phyloP scores from a whole-genome alignment of 495 filamentous ascomycete species.

The Penicillium parvum region DNA sequence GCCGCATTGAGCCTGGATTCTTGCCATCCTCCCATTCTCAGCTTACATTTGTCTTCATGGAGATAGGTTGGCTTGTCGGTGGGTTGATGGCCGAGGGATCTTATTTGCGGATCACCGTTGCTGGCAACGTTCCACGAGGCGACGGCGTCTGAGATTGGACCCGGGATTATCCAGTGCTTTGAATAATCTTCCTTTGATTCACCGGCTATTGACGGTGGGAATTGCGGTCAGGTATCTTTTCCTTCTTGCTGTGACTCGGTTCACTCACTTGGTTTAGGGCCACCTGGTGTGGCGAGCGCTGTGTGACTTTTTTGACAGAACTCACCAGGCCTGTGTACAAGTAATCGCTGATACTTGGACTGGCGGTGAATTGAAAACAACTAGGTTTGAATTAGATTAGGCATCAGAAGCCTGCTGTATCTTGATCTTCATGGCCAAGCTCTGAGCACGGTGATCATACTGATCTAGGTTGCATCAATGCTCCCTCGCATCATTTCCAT shows the following conservation, averaged over 20 bases:
- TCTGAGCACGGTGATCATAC: too few relatives aligned
- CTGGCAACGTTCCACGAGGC: slow-evolving; percentile 9
- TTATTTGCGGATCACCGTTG: slow-evolving; percentile 3
- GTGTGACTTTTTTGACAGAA: slow-evolving; percentile 1
- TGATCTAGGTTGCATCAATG: too few relatives aligned
- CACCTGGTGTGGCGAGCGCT: slow-evolving; percentile 5
- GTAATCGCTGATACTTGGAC: too few relatives aligned
- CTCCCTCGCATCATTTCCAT: too few relatives aligned
- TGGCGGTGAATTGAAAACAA: too few relatives aligned
- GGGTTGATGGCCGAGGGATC: too few relatives aligned
- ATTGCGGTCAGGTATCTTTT: slow-evolving; percentile 3
- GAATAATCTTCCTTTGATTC: slow-evolving; percentile 3
- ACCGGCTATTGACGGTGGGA: slow-evolving; percentile 11
- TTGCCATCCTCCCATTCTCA: slow-evolving; percentile 3
- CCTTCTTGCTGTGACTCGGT: neutral
- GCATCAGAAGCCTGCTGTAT: too few relatives aligned
- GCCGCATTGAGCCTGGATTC: slow-evolving; percentile 6
- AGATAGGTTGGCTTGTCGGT: too few relatives aligned
- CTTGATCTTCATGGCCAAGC: too few relatives aligned
- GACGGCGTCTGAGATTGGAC: slow-evolving; percentile 3
- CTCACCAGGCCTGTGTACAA: neutral
- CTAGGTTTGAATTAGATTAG: too few relatives aligned
- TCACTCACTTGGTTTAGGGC: neutral
- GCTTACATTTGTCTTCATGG: slow-evolving; percentile 2
- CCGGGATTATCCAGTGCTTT: slow-evolving; percentile 4